Evolutionary conservation across 352 stramenopile genomes (phyloP).

Genomic region (Pythium sp.): DNA sequence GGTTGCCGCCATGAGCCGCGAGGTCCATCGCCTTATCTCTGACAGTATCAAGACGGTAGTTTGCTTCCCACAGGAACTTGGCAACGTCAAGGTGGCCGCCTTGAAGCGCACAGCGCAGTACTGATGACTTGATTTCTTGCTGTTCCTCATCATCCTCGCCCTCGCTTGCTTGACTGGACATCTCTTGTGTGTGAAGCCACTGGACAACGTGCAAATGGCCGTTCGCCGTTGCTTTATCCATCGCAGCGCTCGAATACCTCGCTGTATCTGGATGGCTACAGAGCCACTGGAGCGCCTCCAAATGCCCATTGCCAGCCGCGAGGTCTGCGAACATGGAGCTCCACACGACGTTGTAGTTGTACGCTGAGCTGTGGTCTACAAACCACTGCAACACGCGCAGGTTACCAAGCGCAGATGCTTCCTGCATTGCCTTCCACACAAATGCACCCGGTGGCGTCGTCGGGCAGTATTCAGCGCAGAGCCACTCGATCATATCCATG

Average conservation of each 20-base stretch:
- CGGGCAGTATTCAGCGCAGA: slow-evolving; percentile 4
- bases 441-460: neutral
- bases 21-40: neutral
- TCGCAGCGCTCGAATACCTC: neutral
- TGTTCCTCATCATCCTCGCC: neutral
- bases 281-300: slow-evolving; percentile 11
- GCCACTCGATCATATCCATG: slow-evolving; percentile 5
- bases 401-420: neutral
- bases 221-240: neutral
- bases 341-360: slow-evolving; percentile 2
- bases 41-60: neutral
- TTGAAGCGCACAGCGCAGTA: neutral
- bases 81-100: neutral
- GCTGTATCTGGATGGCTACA: neutral
- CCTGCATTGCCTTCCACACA: slow-evolving; percentile 1
- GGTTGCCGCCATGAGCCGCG: neutral
- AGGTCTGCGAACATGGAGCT: neutral
- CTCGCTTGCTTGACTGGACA: neutral
- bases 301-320: slow-evolving; percentile 2
- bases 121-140: neutral
- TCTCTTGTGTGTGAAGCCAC: neutral
- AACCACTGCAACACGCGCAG: slow-evolving; percentile 2
- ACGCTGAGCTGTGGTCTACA: neutral
- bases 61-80: neutral
- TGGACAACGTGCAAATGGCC: slow-evolving; percentile 3